phyloP scores from a whole-genome alignment of 495 filamentous ascomycete genomes.

The Tuber umbilicatum region DNA sequence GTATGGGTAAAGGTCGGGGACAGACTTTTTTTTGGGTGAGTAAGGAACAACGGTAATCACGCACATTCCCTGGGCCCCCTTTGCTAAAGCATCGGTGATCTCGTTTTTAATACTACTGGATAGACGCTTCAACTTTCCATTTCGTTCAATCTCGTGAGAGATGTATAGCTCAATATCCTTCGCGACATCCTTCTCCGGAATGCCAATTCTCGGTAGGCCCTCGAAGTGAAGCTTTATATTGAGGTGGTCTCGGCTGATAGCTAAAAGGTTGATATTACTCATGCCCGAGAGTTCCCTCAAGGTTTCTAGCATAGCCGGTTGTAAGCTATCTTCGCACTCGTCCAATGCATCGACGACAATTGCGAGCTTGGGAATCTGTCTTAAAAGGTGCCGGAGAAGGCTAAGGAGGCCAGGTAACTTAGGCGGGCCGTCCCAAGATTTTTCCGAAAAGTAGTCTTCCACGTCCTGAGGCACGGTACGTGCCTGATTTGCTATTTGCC shows the following conservation, averaged over 20 bases:
- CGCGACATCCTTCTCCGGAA: constrained; percentile 7
- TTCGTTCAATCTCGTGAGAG: constrained; percentile 2
- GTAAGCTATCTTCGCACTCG: constrained; percentile 13
- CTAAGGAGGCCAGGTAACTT: neutral
- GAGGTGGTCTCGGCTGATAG: constrained; percentile 14
- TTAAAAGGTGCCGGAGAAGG: neutral
- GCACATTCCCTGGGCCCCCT: constrained; percentile 15
- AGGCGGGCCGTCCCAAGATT: neutral
- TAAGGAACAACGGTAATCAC: neutral
- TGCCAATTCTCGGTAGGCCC: neutral
- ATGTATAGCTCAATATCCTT: constrained; percentile 17
- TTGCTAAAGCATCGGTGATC: constrained; percentile 5
- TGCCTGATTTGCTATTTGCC: constrained; percentile 27
- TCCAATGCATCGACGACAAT: constrained; percentile 22
- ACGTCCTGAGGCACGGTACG: neutral
- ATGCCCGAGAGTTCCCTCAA: neutral
- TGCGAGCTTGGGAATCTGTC: constrained; percentile 9
- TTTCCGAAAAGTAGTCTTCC: neutral
- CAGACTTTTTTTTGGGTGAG: too few relatives aligned
- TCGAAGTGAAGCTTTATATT: constrained; percentile 15
- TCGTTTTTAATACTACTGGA: neutral
- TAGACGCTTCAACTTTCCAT: constrained; percentile 6
- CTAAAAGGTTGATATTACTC: constrained; percentile 5
- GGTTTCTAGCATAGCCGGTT: neutral
- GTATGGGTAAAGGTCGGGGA: too few relatives aligned